phyloP scores from a whole-genome alignment of 2,329 filamentous ascomycete species.

The Colletotrichum nymphaeae region DNA sequence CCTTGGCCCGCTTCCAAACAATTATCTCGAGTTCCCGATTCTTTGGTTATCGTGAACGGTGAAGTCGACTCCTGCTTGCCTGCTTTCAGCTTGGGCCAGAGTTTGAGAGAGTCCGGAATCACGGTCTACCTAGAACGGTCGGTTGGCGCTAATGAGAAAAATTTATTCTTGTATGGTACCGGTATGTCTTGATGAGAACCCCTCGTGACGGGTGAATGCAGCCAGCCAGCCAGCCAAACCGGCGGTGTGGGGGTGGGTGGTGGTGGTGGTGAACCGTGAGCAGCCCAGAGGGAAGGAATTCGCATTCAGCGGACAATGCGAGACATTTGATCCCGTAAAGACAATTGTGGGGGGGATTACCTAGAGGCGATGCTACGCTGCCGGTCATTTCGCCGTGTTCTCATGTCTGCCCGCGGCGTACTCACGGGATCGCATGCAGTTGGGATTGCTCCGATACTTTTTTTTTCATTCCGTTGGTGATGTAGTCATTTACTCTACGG shows the following conservation, averaged over 20 bases:
- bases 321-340: slow-evolving; percentile 19
- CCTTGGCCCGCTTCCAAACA: slow-evolving; percentile 21
- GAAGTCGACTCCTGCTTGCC: slow-evolving; percentile 13
- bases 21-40: not conserved
- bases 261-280: no score
- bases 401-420: not conserved
- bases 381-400: not conserved
- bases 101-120: not conserved
- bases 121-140: slow-evolving; percentile 25
- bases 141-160: slow-evolving; percentile 18
- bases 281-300: not conserved
- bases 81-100: slow-evolving; percentile 17
- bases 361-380: not conserved
- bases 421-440: not conserved
- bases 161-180: not conserved
- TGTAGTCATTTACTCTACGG: not conserved
- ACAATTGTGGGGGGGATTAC: not conserved
- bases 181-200: not conserved
- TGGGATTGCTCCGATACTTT: no score
- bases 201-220: slow-evolving; percentile 31
- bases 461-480: not conserved
- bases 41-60: slow-evolving; percentile 13
- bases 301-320: slow-evolving; percentile 30
- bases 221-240: slow-evolving; percentile 12
- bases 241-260: not conserved